Evolutionary conservation across 148 eudicot genomes (phyloP), one percentile per base, ranked within the genome.

Genomic region (Mesembryanthemum crystallinum): DNA sequence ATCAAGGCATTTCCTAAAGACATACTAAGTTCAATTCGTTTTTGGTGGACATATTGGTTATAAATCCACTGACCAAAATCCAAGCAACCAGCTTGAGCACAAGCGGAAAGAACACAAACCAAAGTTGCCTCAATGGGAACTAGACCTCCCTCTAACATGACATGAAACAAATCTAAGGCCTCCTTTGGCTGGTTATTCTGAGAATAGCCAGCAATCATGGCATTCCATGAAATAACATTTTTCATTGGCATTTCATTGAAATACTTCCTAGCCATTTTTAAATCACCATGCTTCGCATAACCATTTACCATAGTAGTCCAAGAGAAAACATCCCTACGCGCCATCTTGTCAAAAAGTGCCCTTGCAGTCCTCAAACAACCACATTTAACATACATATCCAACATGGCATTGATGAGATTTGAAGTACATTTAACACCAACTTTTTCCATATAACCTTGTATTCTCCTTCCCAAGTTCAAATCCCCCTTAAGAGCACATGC

Each of bases 291-390:
- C 62, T 81, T 89, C 5, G 89, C 89, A 81, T 72, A 86, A 57
- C 89, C 92, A 66, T 85, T 78, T 7, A 90, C 86, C 90, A 90
- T 86, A 74, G 85, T 88, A 33, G 96, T 90, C 96, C 96, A 88
- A 7, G 96, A 84, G 68, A 88, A 91, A 8, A 87, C 87, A 85
- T 88, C 92, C 84, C 67, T 85, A 63, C 13, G 30, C 17, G 85
- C 85, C 91, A 87, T 87, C 64, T 64, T 68, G 20, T 86, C 86
- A 60, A 91, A 91, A 39, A 87, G 67, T 71, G 82, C 77, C 77
- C 79, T 82, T 14, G 96, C 92, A 54, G 67, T 72, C 30, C 21
- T 61, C 77, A 88, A 75, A 73, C 85, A 75, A 66, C 91, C 88
- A 76, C 93, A 89, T 73, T 89, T 89, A 1, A 76, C 82, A 80